Conservation (phyloP, 2,329 filamentous ascomycete species). For the Amylocarpus encephaloides region DNA sequence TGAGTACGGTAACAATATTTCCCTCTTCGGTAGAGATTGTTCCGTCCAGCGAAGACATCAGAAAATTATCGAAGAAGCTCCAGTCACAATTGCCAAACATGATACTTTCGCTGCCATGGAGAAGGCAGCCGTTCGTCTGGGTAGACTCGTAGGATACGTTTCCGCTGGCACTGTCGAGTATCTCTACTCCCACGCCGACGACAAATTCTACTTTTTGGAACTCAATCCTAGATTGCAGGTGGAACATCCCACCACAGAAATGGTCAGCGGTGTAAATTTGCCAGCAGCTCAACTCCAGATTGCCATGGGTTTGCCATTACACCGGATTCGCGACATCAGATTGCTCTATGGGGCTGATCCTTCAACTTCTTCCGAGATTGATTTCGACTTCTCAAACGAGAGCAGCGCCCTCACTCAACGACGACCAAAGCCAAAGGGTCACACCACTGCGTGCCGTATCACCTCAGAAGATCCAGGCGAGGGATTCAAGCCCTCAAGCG, state of each 20-base stretch:
- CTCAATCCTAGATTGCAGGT: slow-evolving; percentile 98
- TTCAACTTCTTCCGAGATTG: slow-evolving; percentile 77
- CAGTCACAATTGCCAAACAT: slow-evolving; percentile 88
- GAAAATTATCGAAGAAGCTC: slow-evolving; percentile 99
- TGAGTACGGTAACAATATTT: slow-evolving; percentile 99
- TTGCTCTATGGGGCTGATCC: slow-evolving; percentile 94
- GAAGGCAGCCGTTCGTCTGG: slow-evolving; percentile 87
- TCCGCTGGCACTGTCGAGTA: slow-evolving; percentile 99
- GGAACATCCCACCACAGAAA: slow-evolving; percentile 98
- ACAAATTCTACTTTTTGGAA: slow-evolving; percentile 99
- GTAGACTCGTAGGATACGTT: slow-evolving; percentile 92
- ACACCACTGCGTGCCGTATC: slow-evolving; percentile 97
- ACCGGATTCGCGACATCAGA: slow-evolving; percentile 93
- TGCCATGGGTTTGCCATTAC: slow-evolving; percentile 95
- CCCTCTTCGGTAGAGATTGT: slow-evolving; percentile 95
- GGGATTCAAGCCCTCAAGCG: slow-evolving; percentile 98
- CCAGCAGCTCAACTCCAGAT: slow-evolving; percentile 97
- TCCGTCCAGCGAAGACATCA: slow-evolving; percentile 97
- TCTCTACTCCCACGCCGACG: slow-evolving; percentile 93
- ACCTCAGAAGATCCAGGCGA: slow-evolving; percentile 98
- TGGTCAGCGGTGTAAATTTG: slow-evolving; percentile 97
- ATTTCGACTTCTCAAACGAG: slow-evolving; percentile 91
- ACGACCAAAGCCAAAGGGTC: slow-evolving; percentile 86
- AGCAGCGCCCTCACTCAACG: slow-evolving; percentile 79
- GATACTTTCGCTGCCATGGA: slow-evolving; percentile 95